Base-by-base conservation (phyloP, 352 stramenopile genomes). In the Thraustochytrium sp. region DNA sequence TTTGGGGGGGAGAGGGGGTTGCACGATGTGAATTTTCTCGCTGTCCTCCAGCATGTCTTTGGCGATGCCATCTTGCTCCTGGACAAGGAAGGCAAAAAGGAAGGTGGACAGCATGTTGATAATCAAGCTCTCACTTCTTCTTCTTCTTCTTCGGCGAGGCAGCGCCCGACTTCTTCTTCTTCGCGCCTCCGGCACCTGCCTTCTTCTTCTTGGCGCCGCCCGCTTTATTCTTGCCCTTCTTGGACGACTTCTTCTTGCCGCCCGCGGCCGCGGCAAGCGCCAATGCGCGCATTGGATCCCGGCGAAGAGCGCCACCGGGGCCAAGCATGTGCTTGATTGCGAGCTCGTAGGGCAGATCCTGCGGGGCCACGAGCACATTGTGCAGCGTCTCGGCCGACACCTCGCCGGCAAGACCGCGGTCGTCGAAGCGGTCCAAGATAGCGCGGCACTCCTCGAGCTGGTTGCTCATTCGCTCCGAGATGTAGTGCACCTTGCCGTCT, bases 161-260 rank as follows among this genome's bases (percentile, higher is more conserved):
- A n/a, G 48, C 48, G 48, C 48, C 48, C 48, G 48, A 55, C n/a
- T 55, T 62, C 38, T 77, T 59, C 34, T 77, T 65, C 29, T 77
- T 72, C 9, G 59, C 36, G 4, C 26, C 59, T 3, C 59, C 59
- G 13, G 3, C 3, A 16, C 46, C 46, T 9, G 8, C n/a, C 3
- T 72, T 72, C 13, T 31, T 21, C 46, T 61, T 61, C 26, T 55
- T 55, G 49, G 49, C 18, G 18, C 26, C 26, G 49, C 49, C 49
- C 18, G 49, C 18, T 0, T 77, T 77, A 23, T 72, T 72, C 65
- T 77, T 77, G 34, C 59, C 59, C 59, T 72, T 72, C 16, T 75
- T 75, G 40, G 49, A 55, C 18, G 49, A 55, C 26, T 18, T 26
- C 49, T 55, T 55, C 49, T 55, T 55, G 26, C 18, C 26, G 18